Percentiles rank a stretch among this genome's conserved stretches.
These are phyloP conservation scores for Phytophthora syringae DNA, from an alignment of 352 stramenopile genomes.

Conservation along the genomic window DNA sequence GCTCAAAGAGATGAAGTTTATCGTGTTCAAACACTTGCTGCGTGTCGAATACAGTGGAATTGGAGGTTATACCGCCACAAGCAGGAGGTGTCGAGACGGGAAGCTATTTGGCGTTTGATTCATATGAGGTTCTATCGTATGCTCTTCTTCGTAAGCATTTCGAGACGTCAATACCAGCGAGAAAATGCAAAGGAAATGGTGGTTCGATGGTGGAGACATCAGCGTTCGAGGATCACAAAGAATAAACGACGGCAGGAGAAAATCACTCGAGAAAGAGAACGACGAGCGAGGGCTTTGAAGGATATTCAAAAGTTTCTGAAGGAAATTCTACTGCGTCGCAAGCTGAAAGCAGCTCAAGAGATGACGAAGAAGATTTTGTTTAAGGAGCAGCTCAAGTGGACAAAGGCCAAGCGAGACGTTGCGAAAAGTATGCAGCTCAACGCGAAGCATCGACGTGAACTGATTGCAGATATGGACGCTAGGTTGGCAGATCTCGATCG, in stretches of 20 bases:
- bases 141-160: conserved; percentile 46
- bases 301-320: conserved; percentile 53
- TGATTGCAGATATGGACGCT: conserved; percentile 41
- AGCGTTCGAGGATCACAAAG: conserved; percentile 18
- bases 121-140: conserved; percentile 56
- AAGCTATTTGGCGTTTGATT: conserved; percentile 41
- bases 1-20: conserved; percentile 13
- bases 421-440: conserved; percentile 48
- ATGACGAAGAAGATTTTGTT: conserved; percentile 47
- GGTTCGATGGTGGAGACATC: conserved; percentile 52
- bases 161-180: conserved; percentile 23
- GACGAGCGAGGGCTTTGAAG: conserved; percentile 29
- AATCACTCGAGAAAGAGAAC: conserved; percentile 21
- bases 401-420: conserved; percentile 54
- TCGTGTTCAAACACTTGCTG: conserved; percentile 9
- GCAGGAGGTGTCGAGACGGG: neutral
- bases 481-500: conserved; percentile 46
- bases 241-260: conserved; percentile 18
- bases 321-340: conserved; percentile 47
- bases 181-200: conserved; percentile 44
- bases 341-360: conserved; percentile 41
- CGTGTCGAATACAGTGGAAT: conserved; percentile 35
- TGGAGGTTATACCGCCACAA: conserved; percentile 27
- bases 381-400: conserved; percentile 50
- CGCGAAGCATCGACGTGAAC: conserved; percentile 36